phyloP scores from a whole-genome alignment of 768 basidiomycete genomes.

The Coprinellus micaceus region DNA sequence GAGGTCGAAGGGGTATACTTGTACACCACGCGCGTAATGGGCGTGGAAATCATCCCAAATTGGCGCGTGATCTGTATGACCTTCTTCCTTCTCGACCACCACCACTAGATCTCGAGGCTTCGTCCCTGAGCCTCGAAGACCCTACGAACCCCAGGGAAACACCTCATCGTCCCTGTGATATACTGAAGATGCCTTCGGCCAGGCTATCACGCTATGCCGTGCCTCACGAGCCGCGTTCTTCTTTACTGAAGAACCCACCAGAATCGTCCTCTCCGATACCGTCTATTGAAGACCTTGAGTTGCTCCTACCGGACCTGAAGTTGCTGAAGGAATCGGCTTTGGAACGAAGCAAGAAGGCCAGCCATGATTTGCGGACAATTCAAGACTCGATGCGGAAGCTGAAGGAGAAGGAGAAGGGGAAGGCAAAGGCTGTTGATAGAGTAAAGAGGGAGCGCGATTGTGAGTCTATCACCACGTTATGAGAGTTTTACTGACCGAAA shows the following conservation, averaged over 20 bases:
- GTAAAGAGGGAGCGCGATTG: conserved; percentile 73
- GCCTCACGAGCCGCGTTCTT: conserved; percentile 51
- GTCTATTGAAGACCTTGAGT: conserved; percentile 66
- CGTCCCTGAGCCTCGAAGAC: conserved; percentile 2
- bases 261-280: conserved; percentile 51
- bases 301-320: conserved; percentile 58
- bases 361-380: conserved; percentile 68
- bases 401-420: conserved; percentile 74
- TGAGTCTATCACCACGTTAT: conserved; percentile 41
- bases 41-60: conserved; percentile 13
- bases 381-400: conserved; percentile 74
- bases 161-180: not conserved
- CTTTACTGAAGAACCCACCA: conserved; percentile 58
- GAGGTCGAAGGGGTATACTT: conserved; percentile 6
- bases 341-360: conserved; percentile 70
- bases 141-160: not conserved
- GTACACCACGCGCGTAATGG: conserved; percentile 2
- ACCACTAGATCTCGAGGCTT: conserved; percentile 13
- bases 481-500: conserved; percentile 8
- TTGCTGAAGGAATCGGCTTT: conserved; percentile 49
- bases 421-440: conserved; percentile 66
- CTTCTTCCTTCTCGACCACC: conserved; percentile 9
- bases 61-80: conserved; percentile 9
- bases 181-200: conserved; percentile 55
- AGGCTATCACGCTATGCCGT: conserved; percentile 49